phyloP scores from a whole-genome alignment of 2,329 filamentous ascomycete genomes.

The Sodiomyces alkalinus region DNA sequence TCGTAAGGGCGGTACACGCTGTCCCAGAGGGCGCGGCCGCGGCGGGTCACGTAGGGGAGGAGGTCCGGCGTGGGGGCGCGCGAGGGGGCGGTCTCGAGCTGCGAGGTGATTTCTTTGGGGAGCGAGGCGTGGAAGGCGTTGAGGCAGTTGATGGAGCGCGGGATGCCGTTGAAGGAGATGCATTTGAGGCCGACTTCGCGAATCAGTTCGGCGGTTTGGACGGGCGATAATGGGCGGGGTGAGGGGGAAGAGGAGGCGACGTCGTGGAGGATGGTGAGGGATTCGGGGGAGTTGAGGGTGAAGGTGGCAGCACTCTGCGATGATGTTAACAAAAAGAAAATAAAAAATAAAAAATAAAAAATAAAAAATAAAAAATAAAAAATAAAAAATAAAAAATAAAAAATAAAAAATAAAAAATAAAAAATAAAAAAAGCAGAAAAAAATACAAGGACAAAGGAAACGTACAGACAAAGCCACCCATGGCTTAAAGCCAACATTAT shows the following conservation, averaged over 20 bases:
- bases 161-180: constrained; percentile 70
- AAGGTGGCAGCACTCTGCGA: constrained; percentile 64
- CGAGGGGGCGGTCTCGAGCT: constrained; percentile 41
- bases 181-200: constrained; percentile 63
- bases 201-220: constrained; percentile 52
- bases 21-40: constrained; percentile 57
- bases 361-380: no score
- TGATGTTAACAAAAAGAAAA: not conserved
- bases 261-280: constrained; percentile 47
- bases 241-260: constrained; percentile 21
- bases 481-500: constrained; percentile 45
- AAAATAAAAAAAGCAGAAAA: no score
- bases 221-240: constrained; percentile 17
- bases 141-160: constrained; percentile 70
- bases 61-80: constrained; percentile 36
- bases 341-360: not conserved
- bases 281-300: constrained; percentile 74
- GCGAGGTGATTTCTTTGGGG: constrained; percentile 34
- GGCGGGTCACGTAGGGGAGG: constrained; percentile 34
- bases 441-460: no score
- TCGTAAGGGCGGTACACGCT: constrained; percentile 65
- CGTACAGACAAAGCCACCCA: constrained; percentile 53
- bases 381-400: no score
- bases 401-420: no score
- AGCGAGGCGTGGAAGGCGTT: constrained; percentile 53